Base-by-base conservation (phyloP, 2,329 filamentous ascomycete genomes). In the Neoscytalidium dimidiatum region DNA sequence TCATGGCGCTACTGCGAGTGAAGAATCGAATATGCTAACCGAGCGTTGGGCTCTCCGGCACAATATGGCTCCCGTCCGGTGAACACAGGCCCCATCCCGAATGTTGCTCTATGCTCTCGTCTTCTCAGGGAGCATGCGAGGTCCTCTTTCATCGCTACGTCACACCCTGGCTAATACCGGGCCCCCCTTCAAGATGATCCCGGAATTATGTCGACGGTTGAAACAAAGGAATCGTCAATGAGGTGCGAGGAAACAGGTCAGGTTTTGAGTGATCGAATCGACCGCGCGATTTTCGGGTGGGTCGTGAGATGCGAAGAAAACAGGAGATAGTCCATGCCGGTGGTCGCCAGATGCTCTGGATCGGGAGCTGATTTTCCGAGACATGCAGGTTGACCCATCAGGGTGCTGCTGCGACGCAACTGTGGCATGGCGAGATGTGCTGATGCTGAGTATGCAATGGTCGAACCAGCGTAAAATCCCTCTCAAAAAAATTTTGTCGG, bases 301-400 rank as follows among this genome's bases (percentile, higher is more conserved):
- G 35, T 41, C 23, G 28, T 5, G 35, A 9, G 7, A 35, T 19
- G 26, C 28, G 26, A 60, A 33, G 38, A 11, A 33, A 19, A 17
- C 19, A 23, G 28, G 35, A 46, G 3, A 4, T 23, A 23, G 38
- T 46, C 26, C 26, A 31, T 21, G 26, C 21, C 6, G 14, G 56
- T 60, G 38, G 56, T 60, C 17, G 14, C 35, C 23, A n/a, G 6
- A 19, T 13, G 13, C 17, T 26, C 28, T 41, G 46, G 38, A 13
- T 6, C n/a, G 26, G 56, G 56, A 46, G 38, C 38, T 46, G 23
- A 60, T 60, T 60, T 46, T 60, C 56, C 56, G 56, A 46, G 56
- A 60, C 56, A 60, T 60, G 56, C 56, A 60, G 44, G 28, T 17
- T 21, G 46, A 17, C 26, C 53, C 38, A 11, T 11, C 17, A 44